phyloP scores from a whole-genome alignment of 345 rosid genomes.

The Trapa bicornis region DNA sequence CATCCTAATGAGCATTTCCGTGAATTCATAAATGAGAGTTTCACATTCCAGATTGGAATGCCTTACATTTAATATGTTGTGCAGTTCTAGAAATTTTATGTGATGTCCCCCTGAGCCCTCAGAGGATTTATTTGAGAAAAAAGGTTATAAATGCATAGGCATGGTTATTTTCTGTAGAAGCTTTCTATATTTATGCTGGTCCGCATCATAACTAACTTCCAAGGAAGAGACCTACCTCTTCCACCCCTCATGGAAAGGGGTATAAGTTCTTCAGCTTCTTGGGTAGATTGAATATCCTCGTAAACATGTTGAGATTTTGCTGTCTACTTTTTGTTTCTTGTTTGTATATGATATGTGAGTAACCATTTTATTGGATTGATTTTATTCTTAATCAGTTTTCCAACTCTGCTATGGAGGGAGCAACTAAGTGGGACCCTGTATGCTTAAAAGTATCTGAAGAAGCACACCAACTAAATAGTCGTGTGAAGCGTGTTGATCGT shows the following conservation, averaged over 20 bases:
- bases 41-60: too few relatives aligned
- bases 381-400: conserved; percentile 23
- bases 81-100: too few relatives aligned
- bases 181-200: not conserved
- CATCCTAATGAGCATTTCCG: too few relatives aligned
- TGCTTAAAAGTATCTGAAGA: conserved; percentile 34
- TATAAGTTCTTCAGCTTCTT: not conserved
- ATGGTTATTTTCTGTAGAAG: not conserved
- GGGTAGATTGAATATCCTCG: not conserved
- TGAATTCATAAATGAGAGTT: too few relatives aligned
- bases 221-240: not conserved
- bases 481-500: conserved; percentile 33
- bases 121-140: not conserved
- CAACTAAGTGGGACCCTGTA: conserved; percentile 77
- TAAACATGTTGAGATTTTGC: not conserved
- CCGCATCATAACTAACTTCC: not conserved
- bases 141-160: not conserved
- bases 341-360: not conserved
- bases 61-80: too few relatives aligned
- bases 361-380: not conserved
- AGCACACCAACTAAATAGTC: conserved; percentile 29
- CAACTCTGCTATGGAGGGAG: conserved; percentile 65
- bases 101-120: not conserved
- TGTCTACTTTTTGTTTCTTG: too few relatives aligned
- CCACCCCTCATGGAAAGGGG: not conserved